phyloP scores from a whole-genome alignment of 768 basidiomycete genomes.

The Hygrocybe coccinea region DNA sequence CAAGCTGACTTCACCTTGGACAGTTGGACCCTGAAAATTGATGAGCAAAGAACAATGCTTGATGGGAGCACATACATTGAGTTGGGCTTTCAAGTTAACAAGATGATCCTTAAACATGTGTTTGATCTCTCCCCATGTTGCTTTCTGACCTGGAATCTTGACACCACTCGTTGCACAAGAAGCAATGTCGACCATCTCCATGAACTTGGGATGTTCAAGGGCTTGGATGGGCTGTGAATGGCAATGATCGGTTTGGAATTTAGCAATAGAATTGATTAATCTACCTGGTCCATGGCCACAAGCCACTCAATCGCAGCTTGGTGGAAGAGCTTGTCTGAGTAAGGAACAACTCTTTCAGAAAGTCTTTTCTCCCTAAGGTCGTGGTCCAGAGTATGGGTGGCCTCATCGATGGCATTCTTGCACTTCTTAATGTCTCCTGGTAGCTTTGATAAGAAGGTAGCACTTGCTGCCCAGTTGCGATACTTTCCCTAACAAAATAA shows the following conservation, averaged over 20 bases:
- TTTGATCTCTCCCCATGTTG: conserved; percentile 25
- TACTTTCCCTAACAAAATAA: too few species aligned
- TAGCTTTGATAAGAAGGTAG: conserved; percentile 2
- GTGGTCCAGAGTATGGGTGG: conserved; percentile 16
- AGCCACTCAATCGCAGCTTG: conserved; percentile 35
- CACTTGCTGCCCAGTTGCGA: too few species aligned
- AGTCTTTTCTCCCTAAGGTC: conserved; percentile 19
- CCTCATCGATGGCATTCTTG: conserved; percentile 8
- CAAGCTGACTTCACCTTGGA: conserved; percentile 17
- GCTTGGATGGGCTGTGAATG: too few species aligned
- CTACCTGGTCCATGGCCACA: conserved; percentile 30
- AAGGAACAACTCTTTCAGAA: conserved; percentile 20
- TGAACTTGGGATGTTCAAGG: too few species aligned
- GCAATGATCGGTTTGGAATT: too few species aligned
- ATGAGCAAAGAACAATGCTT: neutral
- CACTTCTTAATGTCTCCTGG: conserved; percentile 16
- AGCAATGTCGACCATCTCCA: too few species aligned
- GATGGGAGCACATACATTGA: neutral
- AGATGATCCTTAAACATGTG: conserved; percentile 19
- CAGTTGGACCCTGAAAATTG: conserved; percentile 2
- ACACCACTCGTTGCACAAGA: too few species aligned
- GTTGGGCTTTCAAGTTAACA: neutral
- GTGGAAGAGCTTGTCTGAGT: conserved; percentile 25
- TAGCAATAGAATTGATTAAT: conserved; percentile 19
- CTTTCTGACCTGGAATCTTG: conserved; percentile 11